phyloP scores from a whole-genome alignment of 768 basidiomycete species.

The Pleurotus tuoliensis region DNA sequence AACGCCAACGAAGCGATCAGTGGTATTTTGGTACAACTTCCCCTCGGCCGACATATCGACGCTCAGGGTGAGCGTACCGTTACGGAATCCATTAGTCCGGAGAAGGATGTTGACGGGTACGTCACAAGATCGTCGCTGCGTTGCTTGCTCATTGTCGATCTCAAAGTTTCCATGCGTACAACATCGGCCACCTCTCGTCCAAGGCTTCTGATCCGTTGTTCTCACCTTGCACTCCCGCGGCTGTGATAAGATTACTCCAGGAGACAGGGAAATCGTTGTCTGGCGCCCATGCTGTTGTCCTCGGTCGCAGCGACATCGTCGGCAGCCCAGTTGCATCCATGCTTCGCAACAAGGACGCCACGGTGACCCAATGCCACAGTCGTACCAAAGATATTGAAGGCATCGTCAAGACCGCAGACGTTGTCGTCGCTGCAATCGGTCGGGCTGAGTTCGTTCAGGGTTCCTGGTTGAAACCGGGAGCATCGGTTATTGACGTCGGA shows the following conservation, averaged over 20 bases:
- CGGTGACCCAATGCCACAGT: slow-evolving; percentile 97
- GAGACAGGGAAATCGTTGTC: slow-evolving; percentile 74
- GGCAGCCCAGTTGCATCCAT: slow-evolving; percentile 93
- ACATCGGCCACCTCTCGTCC: slow-evolving; percentile 92
- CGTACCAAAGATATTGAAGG: slow-evolving; percentile 76
- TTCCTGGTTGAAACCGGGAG: slow-evolving; percentile 93
- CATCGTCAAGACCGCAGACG: slow-evolving; percentile 84
- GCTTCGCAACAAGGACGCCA: slow-evolving; percentile 86
- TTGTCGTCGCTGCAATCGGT: slow-evolving; percentile 96
- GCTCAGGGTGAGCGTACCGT: slow-evolving; percentile 83
- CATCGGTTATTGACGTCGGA: slow-evolving; percentile 95
- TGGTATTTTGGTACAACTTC: slow-evolving; percentile 94
- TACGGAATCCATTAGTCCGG: slow-evolving; percentile 90
- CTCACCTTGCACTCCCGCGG: slow-evolving; percentile 92
- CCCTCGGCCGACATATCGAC: slow-evolving; percentile 79
- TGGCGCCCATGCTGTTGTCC: slow-evolving; percentile 84
- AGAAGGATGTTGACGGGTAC: slow-evolving; percentile 97
- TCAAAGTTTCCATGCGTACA: slow-evolving; percentile 94
- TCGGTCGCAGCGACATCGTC: slow-evolving; percentile 97
- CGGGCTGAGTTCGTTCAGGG: slow-evolving; percentile 88
- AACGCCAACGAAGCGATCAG: slow-evolving; percentile 80
- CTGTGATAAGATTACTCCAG: slow-evolving; percentile 86
- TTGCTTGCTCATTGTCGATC: slow-evolving; percentile 2
- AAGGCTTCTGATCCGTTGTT: slow-evolving; percentile 88
- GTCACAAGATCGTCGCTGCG: slow-evolving; percentile 17